These are phyloP conservation scores for Zygoascus flipseniorum DNA, from an alignment of 805 yeast genomes.

Conservation along the genomic window DNA sequence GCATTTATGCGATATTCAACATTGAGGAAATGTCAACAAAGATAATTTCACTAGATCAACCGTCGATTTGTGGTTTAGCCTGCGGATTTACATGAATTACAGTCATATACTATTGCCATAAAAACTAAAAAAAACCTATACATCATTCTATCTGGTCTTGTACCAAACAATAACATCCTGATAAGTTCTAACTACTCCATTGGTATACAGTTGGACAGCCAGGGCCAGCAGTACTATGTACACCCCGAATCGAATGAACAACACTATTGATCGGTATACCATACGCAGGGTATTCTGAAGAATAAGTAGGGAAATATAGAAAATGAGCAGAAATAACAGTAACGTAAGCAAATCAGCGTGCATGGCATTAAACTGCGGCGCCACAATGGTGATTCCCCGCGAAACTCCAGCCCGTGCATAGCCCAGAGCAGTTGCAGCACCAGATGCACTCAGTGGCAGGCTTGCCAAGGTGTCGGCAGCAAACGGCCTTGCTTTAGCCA, in stretches of 20 bases:
- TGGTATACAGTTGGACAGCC: slow-evolving; percentile 2
- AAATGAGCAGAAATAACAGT: slow-evolving; percentile 15
- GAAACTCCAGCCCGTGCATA: not conserved
- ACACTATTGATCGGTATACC: slow-evolving; percentile 16
- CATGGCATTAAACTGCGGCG: not conserved
- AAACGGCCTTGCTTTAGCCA: not conserved
- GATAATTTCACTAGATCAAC: no score
- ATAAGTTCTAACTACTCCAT: slow-evolving; percentile 8
- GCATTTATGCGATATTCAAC: no score
- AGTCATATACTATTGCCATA: no score
- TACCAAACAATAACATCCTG: slow-evolving; percentile 6
- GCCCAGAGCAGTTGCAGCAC: not conserved
- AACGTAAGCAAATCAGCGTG: slow-evolving; percentile 14
- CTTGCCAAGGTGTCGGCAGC: not conserved
- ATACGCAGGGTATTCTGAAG: slow-evolving; percentile 18
- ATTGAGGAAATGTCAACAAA: no score
- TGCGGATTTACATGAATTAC: no score
- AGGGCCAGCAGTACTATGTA: not conserved
- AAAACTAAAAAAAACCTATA: no score
- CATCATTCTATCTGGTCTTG: not conserved
- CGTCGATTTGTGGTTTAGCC: no score
- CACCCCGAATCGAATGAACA: slow-evolving; percentile 13
- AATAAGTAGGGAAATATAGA: slow-evolving; percentile 20
- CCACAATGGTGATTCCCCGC: not conserved
- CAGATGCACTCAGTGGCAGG: not conserved